Conservation (phyloP, 345 rosid genomes). For the Pugionium dolabratum region DNA sequence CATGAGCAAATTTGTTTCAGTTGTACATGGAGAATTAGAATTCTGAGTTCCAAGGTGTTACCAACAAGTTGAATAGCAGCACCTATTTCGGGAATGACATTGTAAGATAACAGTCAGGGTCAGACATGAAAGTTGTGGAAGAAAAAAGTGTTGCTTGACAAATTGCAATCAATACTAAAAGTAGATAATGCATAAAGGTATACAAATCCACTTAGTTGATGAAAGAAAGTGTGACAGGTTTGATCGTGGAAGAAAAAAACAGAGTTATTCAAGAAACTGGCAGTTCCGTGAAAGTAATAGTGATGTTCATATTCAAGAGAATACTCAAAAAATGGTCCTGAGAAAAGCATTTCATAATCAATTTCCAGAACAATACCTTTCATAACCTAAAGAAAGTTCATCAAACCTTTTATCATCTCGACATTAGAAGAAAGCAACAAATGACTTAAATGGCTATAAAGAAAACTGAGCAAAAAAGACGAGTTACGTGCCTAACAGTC, state of each 20-base stretch:
- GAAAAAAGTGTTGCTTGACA: constrained; percentile 4
- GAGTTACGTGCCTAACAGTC: constrained; percentile 16
- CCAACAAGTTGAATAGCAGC: constrained; percentile 18
- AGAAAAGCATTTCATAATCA: neutral
- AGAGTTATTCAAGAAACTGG: constrained; percentile 5
- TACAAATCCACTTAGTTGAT: neutral
- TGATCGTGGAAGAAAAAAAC: neutral
- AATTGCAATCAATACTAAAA: constrained; percentile 26
- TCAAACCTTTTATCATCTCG: constrained; percentile 17
- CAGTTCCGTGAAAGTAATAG: constrained; percentile 29
- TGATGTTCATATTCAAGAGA: constrained; percentile 11
- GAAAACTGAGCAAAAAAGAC: constrained; percentile 10
- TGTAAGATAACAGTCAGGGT: constrained; percentile 14
- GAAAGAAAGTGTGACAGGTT: neutral
- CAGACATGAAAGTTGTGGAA: constrained; percentile 3
- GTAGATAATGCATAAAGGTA: constrained; percentile 25
- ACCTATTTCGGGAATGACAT: constrained; percentile 19
- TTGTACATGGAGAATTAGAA: constrained; percentile 12
- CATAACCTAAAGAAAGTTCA: constrained; percentile 13
- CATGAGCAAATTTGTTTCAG: constrained; percentile 18
- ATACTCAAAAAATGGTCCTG: too few species aligned
- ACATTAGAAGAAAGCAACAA: constrained; percentile 4
- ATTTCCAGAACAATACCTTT: constrained; percentile 24
- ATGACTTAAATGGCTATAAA: constrained; percentile 15
- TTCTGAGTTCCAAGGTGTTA: constrained; percentile 11